Evolutionary conservation across 495 filamentous ascomycete genomes (phyloP).

Genomic region (Daldinia caldariorum): DNA sequence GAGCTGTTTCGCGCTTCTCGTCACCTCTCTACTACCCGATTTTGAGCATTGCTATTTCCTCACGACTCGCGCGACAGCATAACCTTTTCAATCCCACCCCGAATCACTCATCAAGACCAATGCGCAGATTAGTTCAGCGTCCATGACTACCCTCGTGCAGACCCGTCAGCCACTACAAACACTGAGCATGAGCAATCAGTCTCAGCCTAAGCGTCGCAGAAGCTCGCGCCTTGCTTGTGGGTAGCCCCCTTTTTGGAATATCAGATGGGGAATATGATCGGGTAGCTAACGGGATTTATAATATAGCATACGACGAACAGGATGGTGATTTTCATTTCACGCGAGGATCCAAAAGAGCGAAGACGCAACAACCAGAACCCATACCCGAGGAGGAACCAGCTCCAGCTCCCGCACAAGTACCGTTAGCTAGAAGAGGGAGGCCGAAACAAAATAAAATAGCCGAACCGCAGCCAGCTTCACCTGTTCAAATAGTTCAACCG

Average conservation of each 20-base stretch:
- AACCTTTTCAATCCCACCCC: neutral
- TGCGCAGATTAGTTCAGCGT: slow-evolving; percentile 47
- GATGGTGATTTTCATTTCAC: slow-evolving; percentile 73
- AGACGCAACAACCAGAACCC: slow-evolving; percentile 52
- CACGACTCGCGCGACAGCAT: slow-evolving; percentile 39
- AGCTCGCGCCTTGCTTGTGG: slow-evolving; percentile 67
- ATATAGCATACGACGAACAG: slow-evolving; percentile 67
- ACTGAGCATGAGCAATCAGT: slow-evolving; percentile 68
- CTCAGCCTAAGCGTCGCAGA: slow-evolving; percentile 63
- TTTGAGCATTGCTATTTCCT: slow-evolving; percentile 2
- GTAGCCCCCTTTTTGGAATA: slow-evolving; percentile 37
- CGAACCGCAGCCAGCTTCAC: slow-evolving; percentile 51
- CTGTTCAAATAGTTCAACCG: slow-evolving; percentile 42
- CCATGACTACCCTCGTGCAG: slow-evolving; percentile 71
- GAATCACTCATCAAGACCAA: slow-evolving; percentile 24
- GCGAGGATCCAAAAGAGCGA: slow-evolving; percentile 63
- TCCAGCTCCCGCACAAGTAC: slow-evolving; percentile 53
- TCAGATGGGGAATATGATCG: neutral
- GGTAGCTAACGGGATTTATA: slow-evolving; percentile 34
- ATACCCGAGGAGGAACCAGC: slow-evolving; percentile 52
- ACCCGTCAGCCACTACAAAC: slow-evolving; percentile 66
- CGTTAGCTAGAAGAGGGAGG: slow-evolving; percentile 56
- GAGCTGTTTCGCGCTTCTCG: slow-evolving; percentile 17
- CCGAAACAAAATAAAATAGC: slow-evolving; percentile 53
- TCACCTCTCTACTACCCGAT: slow-evolving; percentile 25